phyloP scores from a whole-genome alignment of 176 grass and related monocot species.

The Pontederia paniculata region DNA sequence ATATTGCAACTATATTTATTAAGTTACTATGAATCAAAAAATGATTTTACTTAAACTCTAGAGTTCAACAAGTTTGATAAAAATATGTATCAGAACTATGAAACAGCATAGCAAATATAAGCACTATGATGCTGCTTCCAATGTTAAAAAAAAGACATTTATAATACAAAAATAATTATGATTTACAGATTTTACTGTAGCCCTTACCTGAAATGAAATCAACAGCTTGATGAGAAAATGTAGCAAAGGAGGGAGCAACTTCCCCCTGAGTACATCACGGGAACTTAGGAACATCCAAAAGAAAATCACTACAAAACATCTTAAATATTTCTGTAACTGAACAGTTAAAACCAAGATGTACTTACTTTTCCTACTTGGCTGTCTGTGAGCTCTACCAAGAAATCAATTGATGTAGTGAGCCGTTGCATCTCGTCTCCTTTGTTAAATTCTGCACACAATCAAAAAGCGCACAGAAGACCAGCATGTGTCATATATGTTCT shows the following conservation, averaged over 20 bases:
- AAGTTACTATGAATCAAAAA: too few relatives aligned
- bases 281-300: conserved; percentile 8
- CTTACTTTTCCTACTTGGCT: conserved; percentile 51
- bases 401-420: conserved; percentile 68
- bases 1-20: too few relatives aligned
- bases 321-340: conserved; percentile 10
- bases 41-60: too few relatives aligned
- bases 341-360: not conserved
- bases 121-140: too few relatives aligned
- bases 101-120: too few relatives aligned
- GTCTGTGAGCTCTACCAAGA: conserved; percentile 65
- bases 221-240: conserved; percentile 86
- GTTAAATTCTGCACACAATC: conserved; percentile 33
- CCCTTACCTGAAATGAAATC: conserved; percentile 70
- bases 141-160: not conserved
- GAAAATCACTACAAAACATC: conserved; percentile 4
- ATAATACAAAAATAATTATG: not conserved
- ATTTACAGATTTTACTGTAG: not conserved
- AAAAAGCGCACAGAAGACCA: conserved; percentile 12
- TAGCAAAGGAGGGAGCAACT: conserved; percentile 39
- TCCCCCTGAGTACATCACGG: conserved; percentile 31
- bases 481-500: too few relatives aligned
- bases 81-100: too few relatives aligned
- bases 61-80: too few relatives aligned
- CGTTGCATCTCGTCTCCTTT: conserved; percentile 58